A percentile compares a stretch with the other conserved stretches of the same genome.
phyloP scores from a whole-genome alignment of 2,329 filamentous ascomycete species.

The Fusarium sp. region DNA sequence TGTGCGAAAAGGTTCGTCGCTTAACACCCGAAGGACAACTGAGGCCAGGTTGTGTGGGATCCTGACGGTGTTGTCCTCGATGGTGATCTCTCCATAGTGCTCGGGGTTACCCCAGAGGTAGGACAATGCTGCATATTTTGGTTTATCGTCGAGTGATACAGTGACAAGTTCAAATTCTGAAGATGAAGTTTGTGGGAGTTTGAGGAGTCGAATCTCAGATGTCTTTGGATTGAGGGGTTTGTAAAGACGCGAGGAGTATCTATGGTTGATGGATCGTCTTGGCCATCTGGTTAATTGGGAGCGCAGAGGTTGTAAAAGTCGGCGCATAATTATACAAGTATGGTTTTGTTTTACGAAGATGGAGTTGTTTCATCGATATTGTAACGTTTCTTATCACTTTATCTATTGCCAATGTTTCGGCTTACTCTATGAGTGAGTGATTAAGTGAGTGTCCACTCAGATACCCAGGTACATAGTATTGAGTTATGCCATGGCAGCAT shows the following conservation, averaged over 20 bases:
- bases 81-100: background rate
- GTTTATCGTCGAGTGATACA: constrained; percentile 3
- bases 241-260: constrained; percentile 8
- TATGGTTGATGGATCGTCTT: background rate
- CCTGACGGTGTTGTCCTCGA: constrained; percentile 1
- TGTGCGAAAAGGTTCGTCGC: background rate
- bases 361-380: background rate
- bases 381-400: background rate
- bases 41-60: constrained; percentile 11
- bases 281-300: background rate
- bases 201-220: constrained; percentile 12
- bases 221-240: constrained; percentile 1
- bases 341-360: background rate
- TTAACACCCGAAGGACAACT: constrained; percentile 1
- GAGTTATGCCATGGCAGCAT: background rate
- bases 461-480: no score
- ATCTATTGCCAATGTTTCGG: background rate
- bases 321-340: background rate
- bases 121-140: constrained; percentile 13
- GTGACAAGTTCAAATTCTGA: constrained; percentile 4
- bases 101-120: constrained; percentile 11
- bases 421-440: background rate
- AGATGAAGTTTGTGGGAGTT: background rate
- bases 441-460: background rate
- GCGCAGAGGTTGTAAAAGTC: background rate